Base-by-base conservation (phyloP, 1,284 basidiomycete genomes). In the Ceratobasidium sp. region DNA sequence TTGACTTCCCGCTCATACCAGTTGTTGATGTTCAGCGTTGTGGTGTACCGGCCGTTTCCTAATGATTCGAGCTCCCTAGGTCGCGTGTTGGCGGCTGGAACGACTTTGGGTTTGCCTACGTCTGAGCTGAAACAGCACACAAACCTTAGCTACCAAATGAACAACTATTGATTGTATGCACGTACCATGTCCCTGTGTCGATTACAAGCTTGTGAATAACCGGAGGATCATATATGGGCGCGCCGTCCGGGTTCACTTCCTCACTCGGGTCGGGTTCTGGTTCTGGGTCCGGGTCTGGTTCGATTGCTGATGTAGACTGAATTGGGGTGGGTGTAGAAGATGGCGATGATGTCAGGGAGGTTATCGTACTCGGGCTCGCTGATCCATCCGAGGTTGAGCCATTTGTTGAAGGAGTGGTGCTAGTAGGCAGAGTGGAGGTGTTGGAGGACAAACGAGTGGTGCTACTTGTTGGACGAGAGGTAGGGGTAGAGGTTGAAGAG, bases 151-250 rank as follows among this genome's bases (percentile, higher is more conserved):
- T 18, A 53, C 9, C 7, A 61, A 12, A n/a, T 18, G 3, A 33
- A 26, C n/a, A 20, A 2, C 12, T 61, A 4, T 15, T 5, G 28
- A 49, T 12, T 26, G 55, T 18, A 66, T 9, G 26, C 26, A 20
- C 66, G 18, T 20, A 61, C 70, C 70, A 72, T 28, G 55, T 72
- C 39, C 70, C 70, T 7, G 26, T 15, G 44, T 72, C 58, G 23
- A 72, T 39, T 12, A 61, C 15, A 58, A 72, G 5, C 7, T 60
- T 44, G 28, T 72, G 70, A 28, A 46, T n/a, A 10, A 39, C 66
- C 12, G 66, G 28, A 6, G 63, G 63, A 23, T 26, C 12, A 33
- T 33, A 42, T 9, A n/a, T n/a, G 63, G 39, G 26, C 26, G 18
- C 12, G 20, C n/a, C 40, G 60, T n/a, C 18, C 28, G 40, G 40